Evolutionary conservation across 345 rosid genomes (phyloP).

Genomic region (Moringa oleifera): DNA sequence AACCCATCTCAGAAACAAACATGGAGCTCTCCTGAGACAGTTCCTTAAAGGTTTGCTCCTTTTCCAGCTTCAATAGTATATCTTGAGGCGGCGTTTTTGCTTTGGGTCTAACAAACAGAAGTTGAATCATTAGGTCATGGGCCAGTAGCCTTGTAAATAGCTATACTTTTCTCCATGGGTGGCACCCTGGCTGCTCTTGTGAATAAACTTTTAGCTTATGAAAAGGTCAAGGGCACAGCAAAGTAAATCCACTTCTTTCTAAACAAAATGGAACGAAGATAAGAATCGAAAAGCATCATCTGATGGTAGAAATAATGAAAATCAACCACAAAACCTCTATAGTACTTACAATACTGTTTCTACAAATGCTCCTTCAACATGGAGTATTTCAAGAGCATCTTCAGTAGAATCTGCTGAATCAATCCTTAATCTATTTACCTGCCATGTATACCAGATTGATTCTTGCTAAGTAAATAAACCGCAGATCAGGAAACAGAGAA

Average conservation of each 20-base stretch:
- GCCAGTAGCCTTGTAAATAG: no score
- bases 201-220: no score
- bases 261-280: background rate
- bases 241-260: background rate
- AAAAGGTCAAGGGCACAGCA: no score
- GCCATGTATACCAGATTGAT: constrained; percentile 21
- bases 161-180: no score
- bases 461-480: constrained; percentile 1
- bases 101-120: constrained; percentile 54
- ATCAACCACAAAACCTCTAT: constrained; percentile 8
- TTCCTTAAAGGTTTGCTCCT: constrained; percentile 56
- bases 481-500: constrained; percentile 11
- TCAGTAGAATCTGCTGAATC: constrained; percentile 57
- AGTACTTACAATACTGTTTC: constrained; percentile 76
- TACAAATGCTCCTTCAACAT: constrained; percentile 88
- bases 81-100: constrained; percentile 78
- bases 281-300: constrained; percentile 10
- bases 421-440: constrained; percentile 60
- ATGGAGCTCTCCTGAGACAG: constrained; percentile 65
- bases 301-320: background rate
- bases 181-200: no score
- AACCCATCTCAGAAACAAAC: constrained; percentile 85
- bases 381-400: constrained; percentile 70
- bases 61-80: constrained; percentile 71
- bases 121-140: background rate